A percentile compares a stretch with the other conserved stretches of the same genome.
Conservation (phyloP, 495 filamentous ascomycete species). For the Clavariopsis aquatica region DNA sequence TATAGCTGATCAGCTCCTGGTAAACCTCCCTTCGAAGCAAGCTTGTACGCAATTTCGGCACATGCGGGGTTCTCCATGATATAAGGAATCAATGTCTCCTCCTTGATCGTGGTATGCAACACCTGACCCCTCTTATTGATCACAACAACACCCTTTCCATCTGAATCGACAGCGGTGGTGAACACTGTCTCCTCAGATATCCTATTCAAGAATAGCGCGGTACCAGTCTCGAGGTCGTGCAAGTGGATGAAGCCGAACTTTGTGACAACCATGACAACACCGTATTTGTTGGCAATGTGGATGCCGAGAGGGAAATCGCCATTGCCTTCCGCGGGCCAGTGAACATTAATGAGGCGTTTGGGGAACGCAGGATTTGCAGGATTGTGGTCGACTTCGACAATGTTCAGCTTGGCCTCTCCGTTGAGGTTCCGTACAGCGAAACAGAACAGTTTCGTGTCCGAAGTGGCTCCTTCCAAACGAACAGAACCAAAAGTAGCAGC, state of each 20-base stretch:
- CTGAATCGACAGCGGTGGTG: conserved; percentile 81
- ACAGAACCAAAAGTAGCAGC: conserved; percentile 93
- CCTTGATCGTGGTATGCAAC: conserved; percentile 87
- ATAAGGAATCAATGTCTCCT: conserved; percentile 86
- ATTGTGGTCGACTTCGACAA: conserved; percentile 95
- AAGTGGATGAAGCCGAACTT: conserved; percentile 99
- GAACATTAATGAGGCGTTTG: conserved; percentile 96
- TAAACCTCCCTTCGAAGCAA: conserved; percentile 89
- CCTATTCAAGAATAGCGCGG: conserved; percentile 99
- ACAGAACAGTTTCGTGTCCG: conserved; percentile 93
- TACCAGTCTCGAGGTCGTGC: conserved; percentile 93
- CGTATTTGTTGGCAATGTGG: conserved; percentile 94
- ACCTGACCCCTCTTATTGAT: conserved; percentile 98
- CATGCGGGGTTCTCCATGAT: conserved; percentile 94
- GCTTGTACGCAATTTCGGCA: conserved; percentile 85
- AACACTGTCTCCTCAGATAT: conserved; percentile 99
- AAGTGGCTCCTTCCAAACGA: conserved; percentile 79
- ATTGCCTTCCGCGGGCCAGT: conserved; percentile 90
- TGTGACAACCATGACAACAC: conserved; percentile 92
- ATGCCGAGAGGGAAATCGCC: conserved; percentile 99
- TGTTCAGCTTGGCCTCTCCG: conserved; percentile 86
- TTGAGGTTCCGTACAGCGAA: conserved; percentile 87
- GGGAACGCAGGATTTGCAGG: conserved; percentile 80
- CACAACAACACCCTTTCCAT: conserved; percentile 84
- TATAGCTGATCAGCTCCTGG: conserved; percentile 95